Conservation (phyloP, 805 yeast genomes). For the Ogataea paraovalis region DNA sequence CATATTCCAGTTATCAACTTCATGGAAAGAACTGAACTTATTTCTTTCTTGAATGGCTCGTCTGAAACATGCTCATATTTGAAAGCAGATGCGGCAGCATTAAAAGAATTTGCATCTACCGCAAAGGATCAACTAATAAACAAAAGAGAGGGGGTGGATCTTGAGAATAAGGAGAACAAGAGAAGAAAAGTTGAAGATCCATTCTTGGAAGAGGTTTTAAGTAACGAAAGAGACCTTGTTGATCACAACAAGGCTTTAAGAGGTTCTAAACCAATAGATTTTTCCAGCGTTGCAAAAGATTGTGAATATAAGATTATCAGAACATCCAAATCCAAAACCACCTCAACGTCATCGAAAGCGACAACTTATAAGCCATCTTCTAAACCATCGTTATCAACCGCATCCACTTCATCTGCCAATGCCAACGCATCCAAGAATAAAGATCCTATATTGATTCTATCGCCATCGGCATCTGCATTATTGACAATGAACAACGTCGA, state of each 20-base stretch:
- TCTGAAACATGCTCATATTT: constrained; percentile 56
- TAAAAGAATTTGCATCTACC: neutral
- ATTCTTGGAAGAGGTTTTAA: constrained; percentile 41
- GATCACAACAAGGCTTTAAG: constrained; percentile 42
- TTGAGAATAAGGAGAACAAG: constrained; percentile 6
- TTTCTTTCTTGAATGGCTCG: constrained; percentile 75
- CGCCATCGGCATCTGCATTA: constrained; percentile 77
- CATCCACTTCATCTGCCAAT: constrained; percentile 4
- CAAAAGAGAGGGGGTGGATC: constrained; percentile 3
- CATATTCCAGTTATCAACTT: constrained; percentile 72
- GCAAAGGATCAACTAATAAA: constrained; percentile 1
- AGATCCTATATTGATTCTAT: constrained; percentile 71
- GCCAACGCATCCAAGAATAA: constrained; percentile 22
- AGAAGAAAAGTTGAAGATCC: constrained; percentile 41
- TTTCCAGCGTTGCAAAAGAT: constrained; percentile 64
- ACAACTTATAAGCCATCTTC: constrained; percentile 15
- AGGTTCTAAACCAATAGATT: constrained; percentile 64
- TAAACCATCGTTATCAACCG: constrained; percentile 1
- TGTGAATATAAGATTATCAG: constrained; percentile 55
- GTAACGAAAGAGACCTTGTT: constrained; percentile 40
- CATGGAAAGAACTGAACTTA: constrained; percentile 78
- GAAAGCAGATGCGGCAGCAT: constrained; percentile 12
- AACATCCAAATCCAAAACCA: constrained; percentile 38
- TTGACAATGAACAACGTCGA: constrained; percentile 62
- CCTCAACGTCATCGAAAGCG: constrained; percentile 19